phyloP scores from a whole-genome alignment of 2,329 filamentous ascomycete genomes.

The Sphaerostilbella broomeana region DNA sequence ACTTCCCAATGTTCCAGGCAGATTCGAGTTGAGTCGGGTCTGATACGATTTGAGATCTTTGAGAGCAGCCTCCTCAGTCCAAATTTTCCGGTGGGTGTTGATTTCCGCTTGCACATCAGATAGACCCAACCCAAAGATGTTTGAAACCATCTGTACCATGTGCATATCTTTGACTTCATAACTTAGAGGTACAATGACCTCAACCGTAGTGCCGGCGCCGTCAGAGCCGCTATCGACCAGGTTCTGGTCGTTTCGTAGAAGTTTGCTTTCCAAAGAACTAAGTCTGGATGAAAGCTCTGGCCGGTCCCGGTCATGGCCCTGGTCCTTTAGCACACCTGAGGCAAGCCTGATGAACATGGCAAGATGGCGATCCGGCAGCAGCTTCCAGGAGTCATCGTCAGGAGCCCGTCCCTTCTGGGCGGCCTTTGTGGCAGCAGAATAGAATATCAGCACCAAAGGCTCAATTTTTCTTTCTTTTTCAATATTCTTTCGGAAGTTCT shows the following conservation, averaged over 20 bases:
- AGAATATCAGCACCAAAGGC: constrained; percentile 91
- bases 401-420: constrained; percentile 67
- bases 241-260: constrained; percentile 90
- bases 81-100: constrained; percentile 68
- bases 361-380: constrained; percentile 87
- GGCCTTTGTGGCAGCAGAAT: constrained; percentile 83
- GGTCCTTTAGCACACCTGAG: constrained; percentile 69
- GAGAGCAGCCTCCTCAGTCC: constrained; percentile 88
- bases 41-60: constrained; percentile 92
- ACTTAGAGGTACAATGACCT: constrained; percentile 75
- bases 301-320: constrained; percentile 78
- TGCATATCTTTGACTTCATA: constrained; percentile 97
- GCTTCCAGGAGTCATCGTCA: constrained; percentile 83
- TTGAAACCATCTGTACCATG: constrained; percentile 78
- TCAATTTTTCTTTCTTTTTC: constrained; percentile 92
- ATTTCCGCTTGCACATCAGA: constrained; percentile 82
- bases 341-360: constrained; percentile 89
- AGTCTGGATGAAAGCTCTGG: constrained; percentile 77
- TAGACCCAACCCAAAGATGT: constrained; percentile 74
- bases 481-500: constrained; percentile 80
- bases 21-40: constrained; percentile 74
- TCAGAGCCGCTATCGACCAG: constrained; percentile 40
- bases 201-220: constrained; percentile 50
- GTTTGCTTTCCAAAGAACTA: constrained; percentile 80
- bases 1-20: constrained; percentile 66